Base-by-base conservation (phyloP, 208 protist genomes). In the Trypanosomatidae sp. region DNA sequence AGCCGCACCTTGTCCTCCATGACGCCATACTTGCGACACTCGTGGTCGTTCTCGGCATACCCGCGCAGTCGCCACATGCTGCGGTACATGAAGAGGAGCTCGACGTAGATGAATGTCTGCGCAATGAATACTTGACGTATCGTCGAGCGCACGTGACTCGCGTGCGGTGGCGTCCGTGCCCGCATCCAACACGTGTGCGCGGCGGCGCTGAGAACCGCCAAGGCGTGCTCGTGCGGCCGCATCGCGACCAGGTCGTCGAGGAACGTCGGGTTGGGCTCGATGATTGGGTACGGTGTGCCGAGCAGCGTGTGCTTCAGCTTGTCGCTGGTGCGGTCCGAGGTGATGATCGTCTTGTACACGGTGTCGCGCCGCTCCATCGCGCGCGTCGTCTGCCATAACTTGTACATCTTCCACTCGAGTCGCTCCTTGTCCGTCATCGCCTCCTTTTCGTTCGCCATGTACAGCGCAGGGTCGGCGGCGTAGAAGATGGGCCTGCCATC, bases 1-100 rank as follows among this genome's bases (percentile, higher is more conserved):
- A 89, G 56, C 2, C 77, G 69, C 54, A 81, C 61, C 53, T 73
- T 70, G 46, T 71, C 61, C 50, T 93, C 79, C 54, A 86, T 42
- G 30, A 93, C 84, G 18, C 84, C 84, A 39, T 86, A 93, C 56
- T 88, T 88, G 6, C 66, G 61, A 42, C 84, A 93, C 56, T 89
- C 84, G 55, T 83, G 71, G 45, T 89, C 84, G 61, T 93, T 93
- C 23, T 79, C 71, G 19, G 86, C 60, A 47, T 84, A 75, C 8
- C 84, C 84, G 24, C 60, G 56, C 28, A 93, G 70, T 16, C 84
- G 66, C 44, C 81, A 76, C 60, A 84, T 71, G 53, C 77, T 88
- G 25, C 84, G 76, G 50, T 89, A 88, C 39, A 56, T 63, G 47
- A 92, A 88, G 47, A 59, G 77, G 16, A 88, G 21, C 49, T 90